phyloP scores from a whole-genome alignment of 1,284 basidiomycete genomes.

The Boletellus sp. region DNA sequence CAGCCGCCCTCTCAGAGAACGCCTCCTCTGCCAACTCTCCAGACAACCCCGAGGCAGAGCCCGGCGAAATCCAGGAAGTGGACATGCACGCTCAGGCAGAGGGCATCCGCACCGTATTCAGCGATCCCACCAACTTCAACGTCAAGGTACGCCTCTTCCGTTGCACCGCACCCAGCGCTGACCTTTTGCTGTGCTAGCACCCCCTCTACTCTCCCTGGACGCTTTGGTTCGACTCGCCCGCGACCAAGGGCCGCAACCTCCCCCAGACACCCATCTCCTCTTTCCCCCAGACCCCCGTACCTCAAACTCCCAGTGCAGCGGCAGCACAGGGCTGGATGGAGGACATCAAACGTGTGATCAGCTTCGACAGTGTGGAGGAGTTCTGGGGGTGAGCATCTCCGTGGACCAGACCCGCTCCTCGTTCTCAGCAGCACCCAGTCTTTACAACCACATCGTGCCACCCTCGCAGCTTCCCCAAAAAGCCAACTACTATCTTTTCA shows the following conservation, averaged over 20 bases:
- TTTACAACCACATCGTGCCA: constrained; percentile 98
- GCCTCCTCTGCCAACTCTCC: constrained; percentile 34
- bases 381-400: constrained; percentile 82
- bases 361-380: constrained; percentile 92
- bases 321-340: constrained; percentile 93
- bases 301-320: constrained; percentile 61
- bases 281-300: constrained; percentile 70
- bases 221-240: constrained; percentile 93
- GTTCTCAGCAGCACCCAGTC: constrained; percentile 41
- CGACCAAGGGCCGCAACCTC: constrained; percentile 81
- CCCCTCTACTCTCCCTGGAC: constrained; percentile 94
- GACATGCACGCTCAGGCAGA: constrained; percentile 82
- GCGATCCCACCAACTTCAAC: constrained; percentile 85
- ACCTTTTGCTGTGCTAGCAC: constrained; percentile 51
- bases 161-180: not conserved
- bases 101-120: constrained; percentile 85
- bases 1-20: constrained; percentile 62
- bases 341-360: constrained; percentile 91
- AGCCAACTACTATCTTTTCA: constrained; percentile 99
- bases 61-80: constrained; percentile 75
- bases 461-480: constrained; percentile 93
- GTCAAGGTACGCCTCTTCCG: constrained; percentile 65
- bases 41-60: constrained; percentile 48
- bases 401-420: constrained; percentile 2
- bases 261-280: constrained; percentile 82